Evolutionary conservation across 108 stramenopile genomes (phyloP), one percentile per base, ranked within the genome.

Genomic region (Seminavis robusta): DNA sequence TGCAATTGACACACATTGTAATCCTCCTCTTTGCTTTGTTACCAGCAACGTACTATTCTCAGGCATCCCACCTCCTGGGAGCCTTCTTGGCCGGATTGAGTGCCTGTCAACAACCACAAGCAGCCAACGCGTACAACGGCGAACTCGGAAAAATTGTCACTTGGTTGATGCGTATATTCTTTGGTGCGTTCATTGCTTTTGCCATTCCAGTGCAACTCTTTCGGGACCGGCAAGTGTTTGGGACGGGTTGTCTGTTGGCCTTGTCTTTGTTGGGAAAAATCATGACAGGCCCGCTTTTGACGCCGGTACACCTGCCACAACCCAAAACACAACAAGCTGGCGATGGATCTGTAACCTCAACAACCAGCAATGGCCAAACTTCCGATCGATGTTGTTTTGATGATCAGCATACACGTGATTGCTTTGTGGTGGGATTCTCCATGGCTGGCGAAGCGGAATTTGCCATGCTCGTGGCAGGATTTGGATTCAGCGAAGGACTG

Each of bases 151-250:
- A 26, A 13, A n/a, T 69, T 5, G 48, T 67, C 3, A 44, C 13
- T 17, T 90, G 84, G 84, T 72, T 81, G 34, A 79, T 90, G 83
- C 72, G 78, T 24, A 60, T 90, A 16, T 86, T 90, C 67, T 84
- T 90, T 69, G 85, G 83, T 15, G 61, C 73, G 1, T 59, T 56
- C 13, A 74, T 74, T 47, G 73, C 61, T 13, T 74, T 74, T 47
- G 61, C 58, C 38, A 61, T 74, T 17, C 73, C 73, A 6, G 40
- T 74, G 23, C 63, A 56, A 13, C 61, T 81, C 32, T 83, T 84
- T 66, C 61, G 63, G 1, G 63, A 75, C 56, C 44, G 38, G 1
- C 63, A 31, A 15, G 76, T 80, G 36, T 50, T 82, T 33, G 60
- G 65, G 2, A 52, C 64, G 10, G 87, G 87, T 13, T 40, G 66